phyloP scores from a whole-genome alignment of 2,329 filamentous ascomycete species.

The Cladosporium sphaerospermum region DNA sequence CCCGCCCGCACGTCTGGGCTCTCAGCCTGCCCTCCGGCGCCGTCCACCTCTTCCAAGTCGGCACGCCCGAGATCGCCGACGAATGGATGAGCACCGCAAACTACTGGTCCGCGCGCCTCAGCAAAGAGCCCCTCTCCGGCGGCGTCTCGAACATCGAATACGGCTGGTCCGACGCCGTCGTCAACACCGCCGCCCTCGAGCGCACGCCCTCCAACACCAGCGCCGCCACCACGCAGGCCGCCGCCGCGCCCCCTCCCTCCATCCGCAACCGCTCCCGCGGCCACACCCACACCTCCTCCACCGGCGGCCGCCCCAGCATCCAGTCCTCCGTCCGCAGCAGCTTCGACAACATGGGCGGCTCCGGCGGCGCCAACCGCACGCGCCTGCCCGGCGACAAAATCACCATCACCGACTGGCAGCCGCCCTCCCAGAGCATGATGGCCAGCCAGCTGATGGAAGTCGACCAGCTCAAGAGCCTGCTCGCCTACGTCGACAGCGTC shows the following conservation, averaged over 20 bases:
- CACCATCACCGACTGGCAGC: slow-evolving; percentile 79
- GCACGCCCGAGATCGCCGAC: slow-evolving; percentile 86
- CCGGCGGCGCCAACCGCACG: slow-evolving; percentile 43
- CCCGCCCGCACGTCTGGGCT: slow-evolving; percentile 87
- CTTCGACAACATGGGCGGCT: slow-evolving; percentile 48
- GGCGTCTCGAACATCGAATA: slow-evolving; percentile 97
- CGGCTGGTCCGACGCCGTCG: slow-evolving; percentile 83
- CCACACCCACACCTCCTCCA: slow-evolving; percentile 22
- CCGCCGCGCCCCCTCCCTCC: slow-evolving; percentile 24
- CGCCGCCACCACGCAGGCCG: slow-evolving; percentile 17
- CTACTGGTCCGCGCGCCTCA: slow-evolving; percentile 93
- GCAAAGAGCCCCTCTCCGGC: slow-evolving; percentile 85
- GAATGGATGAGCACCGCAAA: slow-evolving; percentile 94
- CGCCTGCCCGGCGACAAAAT: slow-evolving; percentile 80
- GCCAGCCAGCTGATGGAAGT: slow-evolving; percentile 70
- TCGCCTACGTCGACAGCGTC: slow-evolving; percentile 74
- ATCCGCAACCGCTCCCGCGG: slow-evolving; percentile 16
- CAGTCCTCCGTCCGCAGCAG: slow-evolving; percentile 53
- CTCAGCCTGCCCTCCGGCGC: slow-evolving; percentile 85
- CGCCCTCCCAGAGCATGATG: slow-evolving; percentile 85
- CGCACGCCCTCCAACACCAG: slow-evolving; percentile 13
- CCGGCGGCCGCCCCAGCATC: slow-evolving; percentile 27
- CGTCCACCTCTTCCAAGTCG: slow-evolving; percentile 96
- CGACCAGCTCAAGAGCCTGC: slow-evolving; percentile 71
- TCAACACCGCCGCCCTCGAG: slow-evolving; percentile 48